phyloP scores from a whole-genome alignment of 139 green algal genomes.

The Chlamydomonas incerta region DNA sequence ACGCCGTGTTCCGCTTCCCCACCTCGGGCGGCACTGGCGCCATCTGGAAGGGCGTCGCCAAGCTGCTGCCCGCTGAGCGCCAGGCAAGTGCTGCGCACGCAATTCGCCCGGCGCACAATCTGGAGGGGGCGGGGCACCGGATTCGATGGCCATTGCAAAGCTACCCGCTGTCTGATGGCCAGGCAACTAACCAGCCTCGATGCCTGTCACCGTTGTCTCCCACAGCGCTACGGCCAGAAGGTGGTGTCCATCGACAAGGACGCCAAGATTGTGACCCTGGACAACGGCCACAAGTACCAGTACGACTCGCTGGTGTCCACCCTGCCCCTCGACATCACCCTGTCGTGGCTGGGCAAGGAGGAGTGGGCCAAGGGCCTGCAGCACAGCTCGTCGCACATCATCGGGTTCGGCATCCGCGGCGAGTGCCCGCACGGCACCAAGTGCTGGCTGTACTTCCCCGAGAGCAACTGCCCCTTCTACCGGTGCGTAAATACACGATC shows the following conservation, averaged over 20 bases:
- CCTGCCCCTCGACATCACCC: constrained; percentile 84
- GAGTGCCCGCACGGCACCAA: constrained; percentile 85
- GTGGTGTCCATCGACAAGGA: constrained; percentile 83
- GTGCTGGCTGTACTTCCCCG: constrained; percentile 96
- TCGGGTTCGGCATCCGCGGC: constrained; percentile 79
- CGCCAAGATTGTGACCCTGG: constrained; percentile 64
- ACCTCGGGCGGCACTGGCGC: constrained; percentile 85
- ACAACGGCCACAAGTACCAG: constrained; percentile 52
- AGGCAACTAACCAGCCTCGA: too few species aligned
- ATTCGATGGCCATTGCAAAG: too few species aligned
- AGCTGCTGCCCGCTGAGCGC: constrained; percentile 79
- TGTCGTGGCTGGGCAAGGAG: constrained; percentile 73
- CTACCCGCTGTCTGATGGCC: too few species aligned
- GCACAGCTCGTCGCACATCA: constrained; percentile 87
- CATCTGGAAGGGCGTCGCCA: constrained; percentile 91
- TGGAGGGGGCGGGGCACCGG: too few species aligned
- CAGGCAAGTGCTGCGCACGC: constrained; percentile 63
- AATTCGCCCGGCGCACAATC: too few species aligned
- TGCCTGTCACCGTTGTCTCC: not conserved
- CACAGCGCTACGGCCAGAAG: constrained; percentile 71
- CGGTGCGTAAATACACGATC: too few species aligned
- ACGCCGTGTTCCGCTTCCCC: constrained; percentile 93
- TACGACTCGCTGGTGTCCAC: constrained; percentile 85
- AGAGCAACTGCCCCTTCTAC: constrained; percentile 94
- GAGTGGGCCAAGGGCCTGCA: constrained; percentile 81